Evolutionary conservation across 139 green algal genomes (phyloP).

Genomic region (Pseudopediastrum boryanum): DNA sequence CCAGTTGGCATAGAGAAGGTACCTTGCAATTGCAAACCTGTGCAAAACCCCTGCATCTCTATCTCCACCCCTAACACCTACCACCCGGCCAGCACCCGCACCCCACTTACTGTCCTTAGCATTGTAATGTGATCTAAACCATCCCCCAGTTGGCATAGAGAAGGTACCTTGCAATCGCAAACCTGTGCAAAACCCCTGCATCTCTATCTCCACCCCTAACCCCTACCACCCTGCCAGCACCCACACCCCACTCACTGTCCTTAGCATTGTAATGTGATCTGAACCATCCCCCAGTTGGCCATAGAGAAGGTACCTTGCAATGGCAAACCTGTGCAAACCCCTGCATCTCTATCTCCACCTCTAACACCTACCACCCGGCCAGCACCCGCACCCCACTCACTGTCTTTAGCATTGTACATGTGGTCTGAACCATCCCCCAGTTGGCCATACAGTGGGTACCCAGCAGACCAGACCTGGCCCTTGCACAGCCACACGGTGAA

Average conservation of each 20-base stretch:
- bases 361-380: not conserved
- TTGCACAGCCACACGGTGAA: conserved; percentile 87
- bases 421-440: conserved; percentile 91
- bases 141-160: conserved; percentile 91
- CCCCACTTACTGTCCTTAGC: conserved; percentile 73
- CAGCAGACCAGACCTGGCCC: conserved; percentile 43
- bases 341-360: not conserved
- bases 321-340: not conserved
- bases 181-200: not conserved
- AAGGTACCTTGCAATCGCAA: no score
- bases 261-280: conserved; percentile 88
- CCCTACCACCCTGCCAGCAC: not conserved
- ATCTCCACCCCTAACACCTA: not conserved
- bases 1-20: no score
- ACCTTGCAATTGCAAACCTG: no score
- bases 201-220: not conserved
- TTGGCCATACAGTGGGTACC: conserved; percentile 91
- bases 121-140: conserved; percentile 90
- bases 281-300: conserved; percentile 91
- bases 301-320: no score
- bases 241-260: conserved; percentile 66
- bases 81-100: not conserved
- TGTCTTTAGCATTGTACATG: conserved; percentile 89
- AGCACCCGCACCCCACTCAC: conserved; percentile 50
- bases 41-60: not conserved